Base-by-base conservation (phyloP, 805 yeast species). In the Lipomyces spencermartinsiae region DNA sequence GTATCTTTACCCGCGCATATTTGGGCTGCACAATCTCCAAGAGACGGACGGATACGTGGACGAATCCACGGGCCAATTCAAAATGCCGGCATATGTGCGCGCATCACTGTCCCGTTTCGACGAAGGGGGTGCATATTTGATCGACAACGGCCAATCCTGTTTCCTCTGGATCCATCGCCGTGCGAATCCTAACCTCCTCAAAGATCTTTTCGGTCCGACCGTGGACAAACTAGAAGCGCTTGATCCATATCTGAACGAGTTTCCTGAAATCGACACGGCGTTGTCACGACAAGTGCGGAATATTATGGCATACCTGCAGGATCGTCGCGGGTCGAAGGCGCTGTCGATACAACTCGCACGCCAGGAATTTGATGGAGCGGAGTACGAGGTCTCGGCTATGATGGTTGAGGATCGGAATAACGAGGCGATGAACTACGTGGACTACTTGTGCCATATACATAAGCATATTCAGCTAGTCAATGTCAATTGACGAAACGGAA, bases 1-100 rank as follows among this genome's bases (percentile, higher is more conserved):
- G 67, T 87, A 86, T 69, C 81, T 95, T 51, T 95, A 93, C 75
- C 98, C 99, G 1, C 87, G 90, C 10, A 81, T 94, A 65, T 82
- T 90, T 39, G 91, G 90, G 53, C 77, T 94, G 33, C 97, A 93
- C 76, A 83, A 85, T 2, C 78, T 91, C 66, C 79, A 79, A 1
- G 89, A 85, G 9, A 80, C 80, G 0, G 97, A 91, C 69, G 87
- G 87, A 56, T 80, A 81, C 78, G 81, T 53, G 67, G 77, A 55
- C 66, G 70, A 65, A 4, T 63, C 55, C 7, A 66, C 69, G 22
- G 84, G 76, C 63, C 73, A 78, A 68, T 85, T 86, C 76, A 78
- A 73, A n/a, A 74, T 83, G 71, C 97, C 89, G 2, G 79, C 70
- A 71, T 84, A 79, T 73, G 78, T 80, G 39, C 84, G 83, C 46